These are phyloP conservation scores for Kodamaea alishanica DNA, from an alignment of 1,139 yeast species.

Conservation along the genomic window DNA sequence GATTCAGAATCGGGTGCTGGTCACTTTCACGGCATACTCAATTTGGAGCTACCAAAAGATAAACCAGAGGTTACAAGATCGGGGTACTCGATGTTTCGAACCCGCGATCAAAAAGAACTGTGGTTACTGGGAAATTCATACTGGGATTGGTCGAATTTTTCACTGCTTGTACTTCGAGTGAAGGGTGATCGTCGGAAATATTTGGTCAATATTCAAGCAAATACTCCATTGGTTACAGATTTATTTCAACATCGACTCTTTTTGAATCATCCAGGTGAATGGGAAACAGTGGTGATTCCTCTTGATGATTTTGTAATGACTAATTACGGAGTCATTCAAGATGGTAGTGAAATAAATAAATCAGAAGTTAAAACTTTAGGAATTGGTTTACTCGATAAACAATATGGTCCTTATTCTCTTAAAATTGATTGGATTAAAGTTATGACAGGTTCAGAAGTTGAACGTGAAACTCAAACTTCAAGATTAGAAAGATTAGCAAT, in stretches of 20 bases:
- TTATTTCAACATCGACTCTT: constrained; percentile 79
- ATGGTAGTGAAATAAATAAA: constrained; percentile 57
- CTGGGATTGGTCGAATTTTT: constrained; percentile 64
- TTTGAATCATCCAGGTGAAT: constrained; percentile 67
- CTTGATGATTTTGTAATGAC: constrained; percentile 77
- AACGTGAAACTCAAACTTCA: constrained; percentile 33
- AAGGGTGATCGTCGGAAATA: constrained; percentile 74
- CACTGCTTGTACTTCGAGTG: constrained; percentile 64
- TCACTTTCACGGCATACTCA: constrained; percentile 67
- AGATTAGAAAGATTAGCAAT: constrained; percentile 26
- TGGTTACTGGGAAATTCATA: constrained; percentile 45
- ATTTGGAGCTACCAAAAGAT: constrained; percentile 69
- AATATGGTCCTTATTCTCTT: constrained; percentile 71
- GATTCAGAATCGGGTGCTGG: constrained; percentile 40
- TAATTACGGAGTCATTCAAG: constrained; percentile 78
- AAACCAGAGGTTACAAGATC: constrained; percentile 65
- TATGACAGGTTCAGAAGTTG: constrained; percentile 53
- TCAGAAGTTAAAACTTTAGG: constrained; percentile 72
- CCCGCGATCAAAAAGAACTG: constrained; percentile 56
- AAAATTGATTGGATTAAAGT: constrained; percentile 74
- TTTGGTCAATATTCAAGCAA: constrained; percentile 77
- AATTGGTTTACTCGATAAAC: constrained; percentile 73
- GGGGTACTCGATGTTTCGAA: constrained; percentile 87
- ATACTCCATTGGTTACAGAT: constrained; percentile 74
- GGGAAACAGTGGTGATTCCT: constrained; percentile 83